Evolutionary conservation across 78 protist genomes (phyloP), one percentile per base, ranked within the genome.

Genomic region (Protostelium mycophagum): DNA sequence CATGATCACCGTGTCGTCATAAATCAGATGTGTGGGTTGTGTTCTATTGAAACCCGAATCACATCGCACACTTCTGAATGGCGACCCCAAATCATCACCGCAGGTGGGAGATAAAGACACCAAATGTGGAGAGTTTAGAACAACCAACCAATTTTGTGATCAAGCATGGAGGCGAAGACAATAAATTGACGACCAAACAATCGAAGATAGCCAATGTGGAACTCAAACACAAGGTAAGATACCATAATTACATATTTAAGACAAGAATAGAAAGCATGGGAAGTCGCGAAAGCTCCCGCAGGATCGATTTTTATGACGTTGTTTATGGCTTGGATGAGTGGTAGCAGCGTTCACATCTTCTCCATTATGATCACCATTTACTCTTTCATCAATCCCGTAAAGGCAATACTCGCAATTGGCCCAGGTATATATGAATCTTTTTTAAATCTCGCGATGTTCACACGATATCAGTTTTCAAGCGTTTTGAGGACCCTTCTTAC

Each of bases 261-360:
- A 86, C 38, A 38, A 34, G 39, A 37, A 25, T 36, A 91, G 83
- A 91, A 88, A 63, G 94, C 90, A 84, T 91, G 94, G 94, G 94
- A 91, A 37, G 28, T 87, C 1, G 94, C 94, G 28, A 91, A 91
- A 63, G 88, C 94, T 88, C 94, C 94, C 31, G 91, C 91, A 1
- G 89, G 89, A 36, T 83, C 84, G 84, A 91, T 91, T 84, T 88
- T 91, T 35, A 91, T 91, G 94, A 91, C 90, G n/a, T 89, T 89
- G 37, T 91, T 91, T 37, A 73, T 91, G 34, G 38, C 89, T 37
- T 91, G 94, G 94, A 91, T 91, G 94, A 88, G 88, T 85, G 94
- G 94, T 38, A 91, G 86, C 89, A 91, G 91, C 84, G 89, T 91
- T 34, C 88, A 88, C 87, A 91, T 91, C 38, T 91, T 91, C 34